Percentiles rank a stretch among this genome's conserved stretches.
Evolutionary conservation across 345 rosid genomes (phyloP).

Genomic region (Passiflora organensis): DNA sequence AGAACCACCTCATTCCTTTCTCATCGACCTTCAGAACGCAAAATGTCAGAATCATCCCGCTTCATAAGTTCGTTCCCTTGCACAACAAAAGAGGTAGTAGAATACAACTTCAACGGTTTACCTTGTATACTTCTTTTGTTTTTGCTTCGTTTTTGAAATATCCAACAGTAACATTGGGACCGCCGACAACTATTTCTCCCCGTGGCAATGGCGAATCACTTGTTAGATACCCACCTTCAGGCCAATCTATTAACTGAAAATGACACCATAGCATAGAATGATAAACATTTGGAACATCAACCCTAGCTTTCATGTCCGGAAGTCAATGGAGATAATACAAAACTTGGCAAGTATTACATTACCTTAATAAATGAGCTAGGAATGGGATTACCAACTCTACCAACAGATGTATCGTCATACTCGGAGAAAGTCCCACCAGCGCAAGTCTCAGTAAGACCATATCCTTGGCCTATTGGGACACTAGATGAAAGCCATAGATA

Average conservation of each 20-base stretch:
- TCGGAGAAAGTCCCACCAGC: slow-evolving; percentile 89
- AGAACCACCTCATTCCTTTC: slow-evolving; percentile 77
- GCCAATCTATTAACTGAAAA: slow-evolving; percentile 87
- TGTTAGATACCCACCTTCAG: slow-evolving; percentile 64
- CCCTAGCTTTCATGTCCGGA: no score
- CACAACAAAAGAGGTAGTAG: no score
- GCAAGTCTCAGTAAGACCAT: slow-evolving; percentile 95
- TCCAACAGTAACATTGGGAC: slow-evolving; percentile 68
- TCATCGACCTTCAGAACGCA: slow-evolving; percentile 63
- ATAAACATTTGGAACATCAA: no score
- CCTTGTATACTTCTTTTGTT: slow-evolving; percentile 80
- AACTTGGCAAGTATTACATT: no score
- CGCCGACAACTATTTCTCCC: slow-evolving; percentile 84
- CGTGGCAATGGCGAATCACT: slow-evolving; percentile 86
- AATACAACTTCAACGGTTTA: slow-evolving; percentile 16
- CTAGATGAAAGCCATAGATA: no score
- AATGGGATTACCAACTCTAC: slow-evolving; percentile 89
- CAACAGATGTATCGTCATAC: slow-evolving; percentile 63
- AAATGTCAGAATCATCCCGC: not conserved
- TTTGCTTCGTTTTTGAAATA: slow-evolving; percentile 73
- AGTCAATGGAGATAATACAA: no score
- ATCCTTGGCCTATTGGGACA: slow-evolving; percentile 79
- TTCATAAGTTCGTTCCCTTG: no score
- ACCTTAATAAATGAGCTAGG: slow-evolving; percentile 78
- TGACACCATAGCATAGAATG: no score